These are phyloP conservation scores for Epichloe sp. DNA, from an alignment of 2,329 filamentous ascomycete genomes.

Conservation along the genomic window DNA sequence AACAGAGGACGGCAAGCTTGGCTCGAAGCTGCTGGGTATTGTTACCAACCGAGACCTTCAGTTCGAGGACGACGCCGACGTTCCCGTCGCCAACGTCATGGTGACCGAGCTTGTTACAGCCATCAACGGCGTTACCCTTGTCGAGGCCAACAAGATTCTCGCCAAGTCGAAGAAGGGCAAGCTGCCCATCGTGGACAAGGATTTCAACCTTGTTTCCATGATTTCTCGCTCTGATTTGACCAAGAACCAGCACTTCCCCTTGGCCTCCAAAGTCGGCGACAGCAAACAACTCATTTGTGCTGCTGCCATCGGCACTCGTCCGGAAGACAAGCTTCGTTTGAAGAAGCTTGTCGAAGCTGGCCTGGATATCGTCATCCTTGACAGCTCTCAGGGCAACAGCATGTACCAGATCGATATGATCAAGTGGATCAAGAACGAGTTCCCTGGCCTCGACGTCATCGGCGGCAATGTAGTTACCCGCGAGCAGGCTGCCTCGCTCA, in stretches of 20 bases:
- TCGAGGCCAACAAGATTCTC: constrained; percentile 85
- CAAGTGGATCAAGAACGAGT: constrained; percentile 83
- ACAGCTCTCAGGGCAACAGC: constrained; percentile 95
- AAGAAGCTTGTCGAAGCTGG: constrained; percentile 85
- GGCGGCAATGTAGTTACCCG: constrained; percentile 97
- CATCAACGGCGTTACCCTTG: constrained; percentile 64
- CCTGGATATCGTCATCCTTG: constrained; percentile 86
- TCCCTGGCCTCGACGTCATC: constrained; percentile 82
- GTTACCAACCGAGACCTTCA: constrained; percentile 97
- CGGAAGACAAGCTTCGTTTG: constrained; percentile 80
- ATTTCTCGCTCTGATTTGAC: constrained; percentile 90
- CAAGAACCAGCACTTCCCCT: constrained; percentile 95
- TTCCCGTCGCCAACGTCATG: constrained; percentile 82
- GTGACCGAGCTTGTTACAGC: constrained; percentile 89
- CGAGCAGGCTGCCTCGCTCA: constrained; percentile 84
- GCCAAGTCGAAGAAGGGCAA: constrained; percentile 97
- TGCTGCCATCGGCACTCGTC: constrained; percentile 87
- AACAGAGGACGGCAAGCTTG: constrained; percentile 78
- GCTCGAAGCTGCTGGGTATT: constrained; percentile 92
- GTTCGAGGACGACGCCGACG: constrained; percentile 66
- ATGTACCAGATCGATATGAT: constrained; percentile 99
- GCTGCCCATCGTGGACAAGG: constrained; percentile 77
- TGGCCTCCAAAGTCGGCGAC: constrained; percentile 89
- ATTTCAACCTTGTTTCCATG: constrained; percentile 79
- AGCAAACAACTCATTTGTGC: constrained; percentile 97